phyloP scores from a whole-genome alignment of 2,329 filamentous ascomycete genomes.

The Scleromitrula shiraiana region DNA sequence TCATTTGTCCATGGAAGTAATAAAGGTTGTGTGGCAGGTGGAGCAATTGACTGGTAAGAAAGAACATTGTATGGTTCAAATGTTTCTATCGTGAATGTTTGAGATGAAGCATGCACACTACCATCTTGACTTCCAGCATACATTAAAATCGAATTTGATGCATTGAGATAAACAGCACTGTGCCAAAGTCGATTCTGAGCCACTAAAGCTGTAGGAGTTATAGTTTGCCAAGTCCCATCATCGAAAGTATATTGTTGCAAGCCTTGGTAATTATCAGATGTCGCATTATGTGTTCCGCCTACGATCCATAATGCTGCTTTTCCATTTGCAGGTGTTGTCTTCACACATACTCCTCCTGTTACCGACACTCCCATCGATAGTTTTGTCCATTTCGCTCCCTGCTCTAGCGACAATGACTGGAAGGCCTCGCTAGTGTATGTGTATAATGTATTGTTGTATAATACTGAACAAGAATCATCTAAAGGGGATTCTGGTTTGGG shows the following conservation, averaged over 20 bases:
- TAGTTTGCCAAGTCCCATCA: constrained; percentile 48
- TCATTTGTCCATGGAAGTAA: constrained; percentile 66
- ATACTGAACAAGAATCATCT: constrained; percentile 70
- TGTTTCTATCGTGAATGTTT: constrained; percentile 68
- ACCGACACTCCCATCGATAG: constrained; percentile 61
- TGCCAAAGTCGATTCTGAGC: constrained; percentile 62
- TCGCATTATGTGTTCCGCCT: constrained; percentile 54
- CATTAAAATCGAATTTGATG: constrained; percentile 64
- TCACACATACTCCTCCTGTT: constrained; percentile 69
- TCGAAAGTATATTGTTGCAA: constrained; percentile 61
- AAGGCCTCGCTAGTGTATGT: constrained; percentile 71
- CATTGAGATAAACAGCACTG: constrained; percentile 64
- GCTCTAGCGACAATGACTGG: constrained; percentile 59
- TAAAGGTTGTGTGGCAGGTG: constrained; percentile 59
- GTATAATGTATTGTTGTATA: constrained; percentile 77
- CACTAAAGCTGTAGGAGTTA: constrained; percentile 34
- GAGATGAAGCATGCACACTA: constrained; percentile 48
- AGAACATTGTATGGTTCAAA: constrained; percentile 55
- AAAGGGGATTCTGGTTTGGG: constrained; percentile 64
- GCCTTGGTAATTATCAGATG: constrained; percentile 56
- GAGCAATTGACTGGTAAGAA: constrained; percentile 50
- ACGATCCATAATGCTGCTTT: constrained; percentile 64
- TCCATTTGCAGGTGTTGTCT: constrained; percentile 49
- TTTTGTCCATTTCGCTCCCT: constrained; percentile 64
- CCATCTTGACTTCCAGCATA: constrained; percentile 69